These are phyloP conservation scores for Coemansia erecta DNA, from an alignment of 192 early-diverging fungal species.

Conservation along the genomic window DNA sequence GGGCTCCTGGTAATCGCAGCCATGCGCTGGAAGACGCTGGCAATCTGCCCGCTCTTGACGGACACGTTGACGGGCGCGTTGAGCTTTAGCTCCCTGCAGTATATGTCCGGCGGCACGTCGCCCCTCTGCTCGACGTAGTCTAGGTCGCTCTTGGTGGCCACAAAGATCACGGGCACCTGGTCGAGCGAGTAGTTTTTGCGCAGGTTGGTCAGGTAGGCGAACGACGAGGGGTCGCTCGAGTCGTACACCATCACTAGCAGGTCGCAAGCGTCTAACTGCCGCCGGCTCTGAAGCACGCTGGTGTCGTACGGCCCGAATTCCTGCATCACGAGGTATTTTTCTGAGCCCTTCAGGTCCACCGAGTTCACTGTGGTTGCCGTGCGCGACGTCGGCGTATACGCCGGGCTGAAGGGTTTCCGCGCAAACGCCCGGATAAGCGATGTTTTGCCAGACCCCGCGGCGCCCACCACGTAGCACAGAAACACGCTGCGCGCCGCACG, in stretches of 20 bases:
- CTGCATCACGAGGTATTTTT: conserved; percentile 96
- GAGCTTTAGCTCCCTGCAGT: conserved; percentile 83
- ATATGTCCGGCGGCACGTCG: conserved; percentile 89
- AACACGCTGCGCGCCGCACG: conserved; percentile 89
- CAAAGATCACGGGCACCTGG: conserved; percentile 82
- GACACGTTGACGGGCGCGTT: conserved; percentile 89
- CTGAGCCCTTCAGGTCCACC: conserved; percentile 89
- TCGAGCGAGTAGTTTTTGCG: conserved; percentile 82
- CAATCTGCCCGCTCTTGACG: conserved; percentile 78
- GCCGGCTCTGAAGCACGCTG: conserved; percentile 87
- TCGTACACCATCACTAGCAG: conserved; percentile 95
- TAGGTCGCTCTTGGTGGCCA: conserved; percentile 92
- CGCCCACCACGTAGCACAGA: conserved; percentile 93
- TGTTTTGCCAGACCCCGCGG: conserved; percentile 90
- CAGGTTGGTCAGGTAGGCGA: conserved; percentile 83
- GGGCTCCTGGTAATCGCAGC: conserved; percentile 58
- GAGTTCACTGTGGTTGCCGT: conserved; percentile 88
- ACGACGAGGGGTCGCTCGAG: conserved; percentile 89
- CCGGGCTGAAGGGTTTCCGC: conserved; percentile 74
- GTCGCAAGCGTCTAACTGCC: conserved; percentile 85
- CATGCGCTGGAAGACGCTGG: conserved; percentile 85
- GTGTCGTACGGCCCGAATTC: conserved; percentile 88
- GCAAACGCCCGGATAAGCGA: conserved; percentile 83
- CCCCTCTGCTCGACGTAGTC: conserved; percentile 79
- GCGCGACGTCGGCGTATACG: conserved; percentile 73